Evolutionary conservation across 331 rosid genomes (phyloP), one percentile per base, ranked within the genome.

Genomic region (Spiraea crenata): DNA sequence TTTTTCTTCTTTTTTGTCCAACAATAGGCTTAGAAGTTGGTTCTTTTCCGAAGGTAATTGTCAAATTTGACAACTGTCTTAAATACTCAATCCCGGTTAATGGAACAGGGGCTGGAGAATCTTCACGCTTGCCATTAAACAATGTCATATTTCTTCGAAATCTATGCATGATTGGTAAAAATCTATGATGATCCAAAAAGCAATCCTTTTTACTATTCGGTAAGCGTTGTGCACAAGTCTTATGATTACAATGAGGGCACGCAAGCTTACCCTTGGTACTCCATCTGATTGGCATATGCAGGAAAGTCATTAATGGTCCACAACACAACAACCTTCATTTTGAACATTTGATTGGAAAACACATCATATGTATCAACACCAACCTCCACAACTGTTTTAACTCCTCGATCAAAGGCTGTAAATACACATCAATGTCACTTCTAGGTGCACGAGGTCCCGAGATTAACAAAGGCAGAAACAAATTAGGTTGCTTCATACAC

Each of bases 401-500:
- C 13, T 69, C 42, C 4, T 19, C 13, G 7, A 72, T 19, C 40
- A 72, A 61, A 0, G 76, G 69, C 1, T 15, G 16, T n/a, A 49
- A 25, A 46, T 16, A 72, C 5, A 60, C 49, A 14, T 50, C 70
- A 10, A 72, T 72, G 17, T 72, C 34, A 42, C 13, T 72, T 2
- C 34, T 9, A 2, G 16, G 69, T 5, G 3, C 17, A n/a, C 3
- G 4, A 10, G 63, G 69, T 2, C 52, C 14, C 0, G 9, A 41
- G 10, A 72, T 60, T 7, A 72, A 41, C 1, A 73, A n/a, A 6
- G 67, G 60, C 5, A 67, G 9, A 12, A 72, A 44, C 0, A 60
- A 66, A 6, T 35, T 42, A 0, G 76, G 48, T 42, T 62, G 25
- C 6, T 69, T 73, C 68, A 69, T 67, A 1, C 68, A 65, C 12